Percentiles rank a stretch among this genome's conserved stretches.
Conservation (phyloP, 2,329 filamentous ascomycete genomes). For the Colletotrichum magnum region DNA sequence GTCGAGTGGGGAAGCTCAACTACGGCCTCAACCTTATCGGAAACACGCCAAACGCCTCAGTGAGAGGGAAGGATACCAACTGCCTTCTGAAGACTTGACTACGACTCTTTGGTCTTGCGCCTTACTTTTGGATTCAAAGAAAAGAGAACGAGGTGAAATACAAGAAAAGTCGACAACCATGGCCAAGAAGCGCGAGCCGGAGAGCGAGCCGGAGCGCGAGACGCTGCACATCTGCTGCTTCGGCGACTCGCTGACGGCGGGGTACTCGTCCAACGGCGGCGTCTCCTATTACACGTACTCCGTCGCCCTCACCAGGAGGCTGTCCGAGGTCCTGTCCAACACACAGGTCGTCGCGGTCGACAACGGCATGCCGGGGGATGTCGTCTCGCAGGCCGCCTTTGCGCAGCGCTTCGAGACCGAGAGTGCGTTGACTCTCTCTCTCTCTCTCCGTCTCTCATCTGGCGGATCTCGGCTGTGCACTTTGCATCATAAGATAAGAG, state of each 20-base stretch:
- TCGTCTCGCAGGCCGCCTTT: constrained; percentile 55
- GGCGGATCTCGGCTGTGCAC: neutral
- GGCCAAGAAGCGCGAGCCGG: constrained; percentile 38
- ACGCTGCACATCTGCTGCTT: constrained; percentile 72
- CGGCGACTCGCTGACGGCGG: constrained; percentile 75
- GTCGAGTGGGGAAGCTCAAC: too few species aligned
- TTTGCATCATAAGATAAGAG: too few species aligned
- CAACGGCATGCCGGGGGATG: constrained; percentile 67
- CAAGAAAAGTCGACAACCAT: constrained; percentile 37
- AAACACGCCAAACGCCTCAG: too few species aligned
- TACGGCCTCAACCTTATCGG: too few species aligned
- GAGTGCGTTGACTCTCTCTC: constrained; percentile 49
- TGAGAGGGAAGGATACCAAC: too few species aligned
- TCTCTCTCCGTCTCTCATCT: too few species aligned
- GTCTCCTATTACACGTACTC: constrained; percentile 69
- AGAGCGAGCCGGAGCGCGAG: constrained; percentile 38
- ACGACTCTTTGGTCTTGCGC: too few species aligned
- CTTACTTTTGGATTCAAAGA: too few species aligned
- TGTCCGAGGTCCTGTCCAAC: constrained; percentile 62
- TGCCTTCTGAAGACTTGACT: too few species aligned
- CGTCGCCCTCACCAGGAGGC: constrained; percentile 59
- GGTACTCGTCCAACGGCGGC: constrained; percentile 61
- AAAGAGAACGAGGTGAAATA: neutral
- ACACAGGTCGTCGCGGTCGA: constrained; percentile 58
- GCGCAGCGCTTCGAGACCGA: constrained; percentile 49